Evolutionary conservation across 1,284 basidiomycete species (phyloP).

Genomic region (Tilletiopsis washingtonensis): DNA sequence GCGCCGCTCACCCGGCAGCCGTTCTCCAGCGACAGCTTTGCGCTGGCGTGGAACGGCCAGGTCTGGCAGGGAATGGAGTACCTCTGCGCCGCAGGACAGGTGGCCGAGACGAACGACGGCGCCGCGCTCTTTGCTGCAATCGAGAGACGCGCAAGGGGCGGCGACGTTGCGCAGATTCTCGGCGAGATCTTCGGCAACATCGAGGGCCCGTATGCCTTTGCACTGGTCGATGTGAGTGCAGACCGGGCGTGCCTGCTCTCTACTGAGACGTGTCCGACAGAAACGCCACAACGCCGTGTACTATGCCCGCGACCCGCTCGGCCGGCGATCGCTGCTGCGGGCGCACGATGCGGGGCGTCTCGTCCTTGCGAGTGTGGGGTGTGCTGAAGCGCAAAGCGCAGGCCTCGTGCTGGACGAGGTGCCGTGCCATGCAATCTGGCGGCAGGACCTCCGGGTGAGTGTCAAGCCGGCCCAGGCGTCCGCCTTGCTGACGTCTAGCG

Average conservation of each 20-base stretch:
- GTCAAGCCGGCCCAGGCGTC: too few species aligned
- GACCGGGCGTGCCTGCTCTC: neutral
- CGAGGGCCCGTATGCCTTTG: conserved; percentile 41
- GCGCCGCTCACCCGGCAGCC: neutral
- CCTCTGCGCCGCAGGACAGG: too few species aligned
- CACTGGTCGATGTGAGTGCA: conserved; percentile 27
- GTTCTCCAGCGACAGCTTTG: neutral
- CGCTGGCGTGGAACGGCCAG: neutral
- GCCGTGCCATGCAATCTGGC: conserved; percentile 1
- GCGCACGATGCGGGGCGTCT: conserved; percentile 52
- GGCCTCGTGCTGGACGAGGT: conserved; percentile 51
- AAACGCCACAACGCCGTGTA: conserved; percentile 56
- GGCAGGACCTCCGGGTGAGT: conserved; percentile 3
- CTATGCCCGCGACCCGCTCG: conserved; percentile 81
- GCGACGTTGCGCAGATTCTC: too few species aligned
- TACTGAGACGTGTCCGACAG: conserved; percentile 1
- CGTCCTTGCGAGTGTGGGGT: conserved; percentile 60
- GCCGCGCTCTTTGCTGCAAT: too few species aligned
- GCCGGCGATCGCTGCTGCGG: conserved; percentile 76
- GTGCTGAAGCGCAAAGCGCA: conserved; percentile 50
- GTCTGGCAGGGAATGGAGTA: neutral
- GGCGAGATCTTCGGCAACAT: conserved; percentile 11
- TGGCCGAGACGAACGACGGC: too few species aligned
- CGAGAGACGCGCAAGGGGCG: too few species aligned
- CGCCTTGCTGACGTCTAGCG: too few species aligned